Evolutionary conservation across 2,329 filamentous ascomycete genomes (phyloP), one percentile per base, ranked within the genome.

Genomic region (Sarocladiaceae sp.): DNA sequence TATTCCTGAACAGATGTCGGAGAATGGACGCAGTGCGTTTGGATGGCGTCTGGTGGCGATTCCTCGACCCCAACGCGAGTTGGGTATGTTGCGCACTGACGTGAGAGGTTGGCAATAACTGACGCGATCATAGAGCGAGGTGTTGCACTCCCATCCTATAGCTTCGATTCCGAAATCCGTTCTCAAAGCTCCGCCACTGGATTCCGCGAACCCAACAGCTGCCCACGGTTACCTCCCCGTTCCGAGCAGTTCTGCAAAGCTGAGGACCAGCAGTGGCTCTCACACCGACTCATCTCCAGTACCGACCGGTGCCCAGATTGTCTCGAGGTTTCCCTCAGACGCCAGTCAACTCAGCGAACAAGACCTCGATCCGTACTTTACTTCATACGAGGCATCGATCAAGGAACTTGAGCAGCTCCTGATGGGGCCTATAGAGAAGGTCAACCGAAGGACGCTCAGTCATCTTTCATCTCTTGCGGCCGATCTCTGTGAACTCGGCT

Each of bases 41-140:
- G 48, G 93, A 98, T 58, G 91, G 91, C 3, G 90, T 98, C 20
- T 95, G 90, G 82, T 96, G 91, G 90, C 84, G 89, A 53, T 98
- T 98, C 59, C 74, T 98, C 26, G 93, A 98, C 61, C 93, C 94
- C 10, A 97, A 98, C 61, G 90, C 91, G 19, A 97, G 93, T 78
- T 98, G 93, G 93, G 89, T 95, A 79, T 27, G 37, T n/a, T n/a
- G n/a, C n/a, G n/a, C n/a, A n/a, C n/a, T n/a, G n/a, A n/a, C n/a
- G n/a, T n/a, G n/a, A n/a, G n/a, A n/a, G 67, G 52, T 45, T 24
- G 34, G 37, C 31, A 10, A 45, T 27, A 15, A 33, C 32, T 43
- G 20, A 57, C 35, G 16, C 62, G 52, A 59, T 43, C 37, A 3
- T 43, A 95, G 90, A 94, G 79, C 59, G 93, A 98, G 65, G 90